Evolutionary conservation across 2,329 filamentous ascomycete genomes (phyloP).

Genomic region (Fulvia fulva): DNA sequence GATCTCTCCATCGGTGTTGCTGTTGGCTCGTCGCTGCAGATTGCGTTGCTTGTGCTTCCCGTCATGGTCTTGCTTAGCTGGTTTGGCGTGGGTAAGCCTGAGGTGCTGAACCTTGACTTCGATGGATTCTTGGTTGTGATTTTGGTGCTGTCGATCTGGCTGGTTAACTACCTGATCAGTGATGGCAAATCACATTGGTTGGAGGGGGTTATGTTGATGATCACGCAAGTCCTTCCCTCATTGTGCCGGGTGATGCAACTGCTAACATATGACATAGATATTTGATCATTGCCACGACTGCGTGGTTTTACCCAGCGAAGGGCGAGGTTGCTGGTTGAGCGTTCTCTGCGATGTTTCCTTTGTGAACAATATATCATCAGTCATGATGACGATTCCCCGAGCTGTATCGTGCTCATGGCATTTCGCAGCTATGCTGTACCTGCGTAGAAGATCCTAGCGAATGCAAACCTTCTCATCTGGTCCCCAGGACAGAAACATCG

Average conservation of each 20-base stretch:
- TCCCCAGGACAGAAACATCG: no score
- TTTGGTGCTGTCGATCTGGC: slow-evolving; percentile 52
- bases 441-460: no score
- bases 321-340: slow-evolving; percentile 18
- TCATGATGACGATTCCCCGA: no score
- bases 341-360: neutral
- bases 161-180: slow-evolving; percentile 62
- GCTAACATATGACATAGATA: slow-evolving; percentile 35
- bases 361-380: neutral
- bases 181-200: slow-evolving; percentile 48
- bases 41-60: slow-evolving; percentile 59
- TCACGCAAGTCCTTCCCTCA: slow-evolving; percentile 4
- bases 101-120: slow-evolving; percentile 71
- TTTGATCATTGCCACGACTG: slow-evolving; percentile 58
- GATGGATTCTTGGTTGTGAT: slow-evolving; percentile 80
- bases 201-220: slow-evolving; percentile 54
- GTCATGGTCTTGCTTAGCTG: slow-evolving; percentile 59
- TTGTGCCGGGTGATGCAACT: neutral
- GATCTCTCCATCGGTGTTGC: slow-evolving; percentile 63
- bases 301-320: slow-evolving; percentile 46
- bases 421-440: no score
- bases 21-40: slow-evolving; percentile 63
- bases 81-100: slow-evolving; percentile 46
- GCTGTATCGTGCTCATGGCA: neutral
- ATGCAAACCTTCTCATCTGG: no score